Evolutionary conservation across 306 rosid species (phyloP).

Genomic region (Quercus berberidifolia): DNA sequence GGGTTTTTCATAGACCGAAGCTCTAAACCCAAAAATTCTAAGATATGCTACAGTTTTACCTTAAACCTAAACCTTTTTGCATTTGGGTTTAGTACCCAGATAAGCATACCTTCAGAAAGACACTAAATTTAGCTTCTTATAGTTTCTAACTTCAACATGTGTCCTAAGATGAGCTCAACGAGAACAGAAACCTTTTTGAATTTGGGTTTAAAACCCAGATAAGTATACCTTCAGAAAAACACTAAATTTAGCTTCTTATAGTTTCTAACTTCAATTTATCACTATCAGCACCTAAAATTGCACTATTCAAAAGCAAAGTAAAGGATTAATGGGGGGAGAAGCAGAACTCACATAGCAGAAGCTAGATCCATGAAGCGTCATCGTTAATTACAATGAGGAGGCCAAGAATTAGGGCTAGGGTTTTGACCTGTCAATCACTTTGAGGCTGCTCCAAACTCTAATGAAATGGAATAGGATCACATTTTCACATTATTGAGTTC

Average conservation of each 20-base stretch:
- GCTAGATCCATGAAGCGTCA: slow-evolving; percentile 37
- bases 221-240: not conserved
- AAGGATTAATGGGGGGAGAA: not conserved
- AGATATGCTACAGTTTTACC: not conserved
- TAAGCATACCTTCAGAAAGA: not conserved
- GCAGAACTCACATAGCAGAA: slow-evolving; percentile 28
- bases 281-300: not conserved
- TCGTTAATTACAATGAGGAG: not conserved
- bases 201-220: not conserved
- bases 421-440: not conserved
- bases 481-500: no score
- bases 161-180: no score
- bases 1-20: not conserved
- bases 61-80: no score
- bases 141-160: not conserved
- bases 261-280: not conserved
- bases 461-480: not conserved
- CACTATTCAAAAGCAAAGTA: not conserved
- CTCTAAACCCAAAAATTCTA: not conserved
- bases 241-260: not conserved
- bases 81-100: not conserved
- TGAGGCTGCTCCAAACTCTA: not conserved
- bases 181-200: no score
- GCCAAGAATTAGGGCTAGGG: slow-evolving; percentile 3
- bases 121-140: not conserved